Evolutionary conservation across 2,329 filamentous ascomycete genomes (phyloP).

Genomic region (Claviceps purpurea): DNA sequence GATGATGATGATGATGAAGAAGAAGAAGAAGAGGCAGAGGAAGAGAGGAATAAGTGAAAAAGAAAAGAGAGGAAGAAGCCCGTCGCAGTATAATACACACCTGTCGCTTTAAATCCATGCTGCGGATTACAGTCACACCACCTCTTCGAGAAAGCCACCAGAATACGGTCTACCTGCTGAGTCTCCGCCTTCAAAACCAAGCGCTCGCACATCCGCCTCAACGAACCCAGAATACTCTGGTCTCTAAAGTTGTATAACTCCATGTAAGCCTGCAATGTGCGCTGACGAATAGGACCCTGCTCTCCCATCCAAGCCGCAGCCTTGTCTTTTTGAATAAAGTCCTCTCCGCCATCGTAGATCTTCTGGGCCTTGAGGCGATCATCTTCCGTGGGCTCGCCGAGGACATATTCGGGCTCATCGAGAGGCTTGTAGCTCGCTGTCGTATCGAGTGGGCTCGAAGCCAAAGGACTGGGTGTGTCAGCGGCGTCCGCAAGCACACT

Average conservation of each 20-base stretch:
- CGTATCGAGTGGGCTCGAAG: slow-evolving; percentile 17
- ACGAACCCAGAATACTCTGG: slow-evolving; percentile 62
- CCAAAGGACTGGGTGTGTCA: slow-evolving; percentile 25
- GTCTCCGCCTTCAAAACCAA: slow-evolving; percentile 82
- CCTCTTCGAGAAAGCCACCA: slow-evolving; percentile 75
- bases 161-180: slow-evolving; percentile 88
- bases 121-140: slow-evolving; percentile 91
- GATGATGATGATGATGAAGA: too few relatives aligned
- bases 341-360: slow-evolving; percentile 75
- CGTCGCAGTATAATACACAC: slow-evolving; percentile 33
- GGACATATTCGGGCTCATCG: slow-evolving; percentile 44
- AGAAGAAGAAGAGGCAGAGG: not conserved
- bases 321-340: slow-evolving; percentile 63
- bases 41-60: not conserved
- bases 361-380: slow-evolving; percentile 67
- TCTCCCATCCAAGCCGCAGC: slow-evolving; percentile 86
- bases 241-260: slow-evolving; percentile 77
- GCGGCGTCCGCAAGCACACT: slow-evolving; percentile 31
- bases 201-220: slow-evolving; percentile 70
- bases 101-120: slow-evolving; percentile 81
- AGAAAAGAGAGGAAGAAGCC: not conserved
- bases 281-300: slow-evolving; percentile 44
- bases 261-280: slow-evolving; percentile 68
- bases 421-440: slow-evolving; percentile 27
- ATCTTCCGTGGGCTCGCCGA: slow-evolving; percentile 49